A percentile compares a stretch with the other conserved stretches of the same genome.
These are phyloP conservation scores for Gorgonomyces haynaldii DNA, from an alignment of 192 early-diverging fungal species.

Conservation along the genomic window DNA sequence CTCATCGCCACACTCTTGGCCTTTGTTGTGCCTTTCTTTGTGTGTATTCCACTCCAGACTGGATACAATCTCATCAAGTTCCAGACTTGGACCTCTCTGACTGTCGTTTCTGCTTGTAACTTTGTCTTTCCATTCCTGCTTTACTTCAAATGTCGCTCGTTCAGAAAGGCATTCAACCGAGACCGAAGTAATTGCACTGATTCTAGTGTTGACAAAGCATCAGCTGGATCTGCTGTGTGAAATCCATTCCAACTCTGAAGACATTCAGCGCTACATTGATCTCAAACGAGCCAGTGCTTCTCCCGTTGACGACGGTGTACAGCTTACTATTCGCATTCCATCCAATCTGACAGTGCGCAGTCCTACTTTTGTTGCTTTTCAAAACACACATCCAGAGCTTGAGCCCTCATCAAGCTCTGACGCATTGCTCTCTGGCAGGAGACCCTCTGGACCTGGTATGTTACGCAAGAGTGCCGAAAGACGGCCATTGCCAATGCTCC, in stretches of 20 bases:
- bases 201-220: background rate
- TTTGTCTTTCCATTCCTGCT: slow-evolving; percentile 45
- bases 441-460: background rate
- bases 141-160: slow-evolving; percentile 37
- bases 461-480: background rate
- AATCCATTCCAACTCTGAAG: slow-evolving; percentile 6
- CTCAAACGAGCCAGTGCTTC: background rate
- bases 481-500: too few relatives aligned
- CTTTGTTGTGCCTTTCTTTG: slow-evolving; percentile 34
- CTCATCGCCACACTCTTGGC: slow-evolving; percentile 16
- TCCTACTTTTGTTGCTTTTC: too few relatives aligned
- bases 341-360: too few relatives aligned
- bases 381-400: too few relatives aligned
- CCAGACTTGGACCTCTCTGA: slow-evolving; percentile 39
- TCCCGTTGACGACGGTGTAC: background rate
- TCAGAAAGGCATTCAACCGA: slow-evolving; percentile 32
- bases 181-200: slow-evolving; percentile 13
- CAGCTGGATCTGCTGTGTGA: slow-evolving; percentile 3
- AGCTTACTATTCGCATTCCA: background rate
- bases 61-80: slow-evolving; percentile 20
- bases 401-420: background rate
- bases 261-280: slow-evolving; percentile 5
- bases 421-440: background rate
- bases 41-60: slow-evolving; percentile 32
- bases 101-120: slow-evolving; percentile 39